phyloP scores from a whole-genome alignment of 805 yeast species.

The Candida taoyuanica region DNA sequence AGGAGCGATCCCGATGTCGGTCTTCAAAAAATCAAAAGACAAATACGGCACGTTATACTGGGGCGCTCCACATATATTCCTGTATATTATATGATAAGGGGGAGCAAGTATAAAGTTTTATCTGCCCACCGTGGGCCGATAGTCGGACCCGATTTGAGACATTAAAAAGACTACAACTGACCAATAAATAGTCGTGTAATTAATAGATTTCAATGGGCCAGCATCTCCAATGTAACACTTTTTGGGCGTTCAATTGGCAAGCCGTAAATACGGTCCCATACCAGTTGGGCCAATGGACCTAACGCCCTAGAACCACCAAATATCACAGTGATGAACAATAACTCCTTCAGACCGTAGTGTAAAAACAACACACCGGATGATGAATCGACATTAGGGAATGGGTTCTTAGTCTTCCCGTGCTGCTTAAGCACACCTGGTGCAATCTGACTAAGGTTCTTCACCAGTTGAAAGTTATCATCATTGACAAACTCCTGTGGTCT shows the following conservation, averaged over 20 bases:
- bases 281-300: constrained; percentile 74
- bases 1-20: too few species aligned
- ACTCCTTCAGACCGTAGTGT: constrained; percentile 73
- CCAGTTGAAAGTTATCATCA: constrained; percentile 63
- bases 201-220: constrained; percentile 4
- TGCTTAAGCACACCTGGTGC: constrained; percentile 71
- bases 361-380: constrained; percentile 74
- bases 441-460: constrained; percentile 57
- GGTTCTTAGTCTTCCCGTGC: constrained; percentile 85
- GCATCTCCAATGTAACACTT: constrained; percentile 21
- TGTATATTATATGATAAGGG: too few species aligned
- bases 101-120: too few species aligned
- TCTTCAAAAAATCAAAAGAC: too few species aligned
- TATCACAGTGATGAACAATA: constrained; percentile 71
- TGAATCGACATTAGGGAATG: constrained; percentile 82
- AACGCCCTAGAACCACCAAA: constrained; percentile 80
- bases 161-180: too few species aligned
- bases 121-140: too few species aligned
- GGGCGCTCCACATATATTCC: too few species aligned
- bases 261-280: constrained; percentile 74
- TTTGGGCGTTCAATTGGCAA: constrained; percentile 79
- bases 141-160: too few species aligned
- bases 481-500: constrained; percentile 51
- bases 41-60: too few species aligned
- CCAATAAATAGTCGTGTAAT: constrained; percentile 3